These are phyloP conservation scores for Lactifluus piperatus DNA, from an alignment of 768 basidiomycete genomes.

Conservation along the genomic window DNA sequence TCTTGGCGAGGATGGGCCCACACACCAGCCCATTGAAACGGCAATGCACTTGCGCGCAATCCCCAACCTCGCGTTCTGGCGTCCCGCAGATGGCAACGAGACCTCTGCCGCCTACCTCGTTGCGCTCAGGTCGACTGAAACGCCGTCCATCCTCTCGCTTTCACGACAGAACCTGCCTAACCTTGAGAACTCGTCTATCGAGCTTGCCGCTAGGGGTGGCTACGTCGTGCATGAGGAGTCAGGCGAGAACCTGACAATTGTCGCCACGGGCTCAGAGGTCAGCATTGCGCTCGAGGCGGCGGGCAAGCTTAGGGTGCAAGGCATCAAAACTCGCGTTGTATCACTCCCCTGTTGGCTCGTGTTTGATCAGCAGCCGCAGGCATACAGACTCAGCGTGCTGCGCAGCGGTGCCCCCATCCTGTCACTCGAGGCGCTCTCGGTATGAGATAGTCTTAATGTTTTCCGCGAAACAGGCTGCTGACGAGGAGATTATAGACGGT, in stretches of 20 bases:
- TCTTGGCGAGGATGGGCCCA: conserved; percentile 90
- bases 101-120: conserved; percentile 88
- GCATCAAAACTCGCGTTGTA: conserved; percentile 75
- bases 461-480: conserved; percentile 1
- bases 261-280: conserved; percentile 87
- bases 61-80: conserved; percentile 90
- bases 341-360: conserved; percentile 86
- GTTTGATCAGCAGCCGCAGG: conserved; percentile 72
- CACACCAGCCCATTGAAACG: conserved; percentile 92
- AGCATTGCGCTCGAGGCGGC: conserved; percentile 82
- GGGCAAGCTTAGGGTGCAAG: conserved; percentile 63
- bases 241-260: conserved; percentile 80
- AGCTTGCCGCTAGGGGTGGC: conserved; percentile 75
- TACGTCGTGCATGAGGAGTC: conserved; percentile 81
- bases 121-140: conserved; percentile 63
- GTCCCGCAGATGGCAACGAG: conserved; percentile 93
- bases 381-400: conserved; percentile 77
- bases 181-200: conserved; percentile 79
- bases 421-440: conserved; percentile 75
- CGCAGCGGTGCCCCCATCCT: conserved; percentile 85
- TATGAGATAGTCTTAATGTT: conserved; percentile 26
- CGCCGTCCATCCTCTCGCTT: conserved; percentile 76
- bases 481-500: conserved; percentile 35
- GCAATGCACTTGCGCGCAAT: conserved; percentile 78
- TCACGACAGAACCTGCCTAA: conserved; percentile 92